phyloP scores from a whole-genome alignment of 202 grass and related monocot species.

The Cymbopogon flexuosus region DNA sequence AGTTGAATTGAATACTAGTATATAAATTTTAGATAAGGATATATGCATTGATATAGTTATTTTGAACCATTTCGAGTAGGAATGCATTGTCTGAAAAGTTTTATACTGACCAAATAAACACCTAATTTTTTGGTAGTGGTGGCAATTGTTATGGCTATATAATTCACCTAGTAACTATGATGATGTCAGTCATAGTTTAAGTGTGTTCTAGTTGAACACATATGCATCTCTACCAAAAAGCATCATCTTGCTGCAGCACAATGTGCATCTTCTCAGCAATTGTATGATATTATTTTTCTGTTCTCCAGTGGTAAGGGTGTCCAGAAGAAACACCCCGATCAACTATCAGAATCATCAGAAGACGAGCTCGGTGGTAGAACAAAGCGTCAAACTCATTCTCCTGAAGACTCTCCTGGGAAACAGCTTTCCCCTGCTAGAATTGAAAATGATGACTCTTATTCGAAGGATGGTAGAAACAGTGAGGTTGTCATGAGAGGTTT shows the following conservation, averaged over 20 bases:
- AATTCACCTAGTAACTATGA: background rate
- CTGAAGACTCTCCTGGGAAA: conserved; percentile 28
- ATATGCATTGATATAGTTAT: background rate
- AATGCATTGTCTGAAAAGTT: conserved; percentile 2
- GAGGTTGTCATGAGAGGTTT: conserved; percentile 14
- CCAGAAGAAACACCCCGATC: conserved; percentile 27
- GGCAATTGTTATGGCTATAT: conserved; percentile 4
- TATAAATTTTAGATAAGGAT: background rate
- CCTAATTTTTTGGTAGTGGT: background rate
- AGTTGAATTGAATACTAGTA: background rate
- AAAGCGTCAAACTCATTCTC: conserved; percentile 21
- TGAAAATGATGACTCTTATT: conserved; percentile 11
- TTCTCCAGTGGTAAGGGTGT: conserved; percentile 49
- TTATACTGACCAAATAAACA: background rate
- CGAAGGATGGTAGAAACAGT: conserved; percentile 28
- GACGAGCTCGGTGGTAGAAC: conserved; percentile 40
- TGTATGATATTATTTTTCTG: conserved; percentile 18
- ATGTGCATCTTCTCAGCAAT: conserved; percentile 3
- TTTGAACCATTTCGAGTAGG: background rate
- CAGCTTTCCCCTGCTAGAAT: conserved; percentile 28
- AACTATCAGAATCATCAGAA: conserved; percentile 51
- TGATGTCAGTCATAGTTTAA: background rate
- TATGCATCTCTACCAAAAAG: background rate
- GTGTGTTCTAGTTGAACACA: background rate
- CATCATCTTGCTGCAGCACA: background rate